Base-by-base conservation (phyloP, 257 asterid genomes). In the Salvia miltiorrhiza region DNA sequence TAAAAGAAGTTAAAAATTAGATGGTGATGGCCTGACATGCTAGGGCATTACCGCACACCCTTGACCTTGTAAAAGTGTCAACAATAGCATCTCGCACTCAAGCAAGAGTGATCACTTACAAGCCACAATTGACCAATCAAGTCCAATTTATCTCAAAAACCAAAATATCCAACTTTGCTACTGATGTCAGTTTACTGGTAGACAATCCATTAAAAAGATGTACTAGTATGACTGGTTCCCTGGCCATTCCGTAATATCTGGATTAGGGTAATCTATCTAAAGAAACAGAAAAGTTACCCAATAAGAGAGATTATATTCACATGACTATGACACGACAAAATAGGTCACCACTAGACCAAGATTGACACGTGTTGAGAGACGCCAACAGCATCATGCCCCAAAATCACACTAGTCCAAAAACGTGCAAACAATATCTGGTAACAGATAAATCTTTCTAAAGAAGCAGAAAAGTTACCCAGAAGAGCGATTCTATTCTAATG, bases 101-200 rank as follows among this genome's bases (percentile, higher is more conserved):
- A 24, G 72, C 50, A 63, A 66, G 53, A 20, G 39, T 19, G 24
- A 47, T n/a, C 26, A 39, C 7, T 63, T 64, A 13, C 21, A 26
- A 17, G 39, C 35, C 32, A 44, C 32, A 66, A 65, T 14, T 71
- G 33, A 52, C 63, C 28, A 58, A 55, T 43, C 64, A 63, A 33
- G 50, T 63, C 59, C 19, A 35, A 28, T 39, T 4, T 41, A 48
- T 50, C 69, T n/a, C 58, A 68, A 50, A 60, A n/a, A 48, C 9
- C 13, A 13, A 47, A 67, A 45, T 37, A 30, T 77, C 45, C 67
- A 59, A 72, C n/a, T 66, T 66, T 47, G 41, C 57, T 53, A 53
- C 56, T 21, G 56, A 44, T 16, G 43, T 21, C 45, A 71, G 45
- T 19, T 33, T 41, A 63, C 13, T 4, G 19, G 35, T 1, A 37